These are phyloP conservation scores for Cryoendolithus antarcticus DNA, from an alignment of 2,329 filamentous ascomycete genomes.

Conservation along the genomic window DNA sequence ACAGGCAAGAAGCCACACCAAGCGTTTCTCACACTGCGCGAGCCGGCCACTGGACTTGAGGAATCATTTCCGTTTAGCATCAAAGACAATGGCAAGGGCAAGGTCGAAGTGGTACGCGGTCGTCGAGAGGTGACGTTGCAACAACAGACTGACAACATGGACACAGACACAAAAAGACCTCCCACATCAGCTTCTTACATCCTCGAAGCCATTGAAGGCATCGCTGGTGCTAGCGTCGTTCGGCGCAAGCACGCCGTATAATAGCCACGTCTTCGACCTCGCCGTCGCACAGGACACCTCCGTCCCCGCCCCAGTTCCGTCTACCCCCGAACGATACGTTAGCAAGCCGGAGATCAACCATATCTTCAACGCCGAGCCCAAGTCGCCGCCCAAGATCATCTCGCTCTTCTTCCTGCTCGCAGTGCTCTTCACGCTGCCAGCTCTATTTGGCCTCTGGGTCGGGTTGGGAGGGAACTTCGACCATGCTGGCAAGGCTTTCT, in stretches of 20 bases:
- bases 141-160: conserved; percentile 6
- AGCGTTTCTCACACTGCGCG: conserved; percentile 74
- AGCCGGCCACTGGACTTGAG: conserved; percentile 64
- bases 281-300: conserved; percentile 52
- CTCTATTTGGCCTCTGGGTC: conserved; percentile 62
- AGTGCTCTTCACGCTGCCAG: conserved; percentile 61
- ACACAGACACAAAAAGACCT: conserved; percentile 75
- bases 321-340: conserved; percentile 68
- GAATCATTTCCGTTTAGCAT: conserved; percentile 72
- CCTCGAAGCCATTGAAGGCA: conserved; percentile 59
- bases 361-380: conserved; percentile 69
- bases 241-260: conserved; percentile 56
- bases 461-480: conserved; percentile 69
- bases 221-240: conserved; percentile 78
- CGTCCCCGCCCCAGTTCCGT: conserved; percentile 45
- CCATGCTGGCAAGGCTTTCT: conserved; percentile 64
- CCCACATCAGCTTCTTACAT: conserved; percentile 64
- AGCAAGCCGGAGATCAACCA: conserved; percentile 79
- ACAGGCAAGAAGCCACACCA: conserved; percentile 81
- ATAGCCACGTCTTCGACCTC: conserved; percentile 61
- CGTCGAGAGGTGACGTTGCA: conserved; percentile 1
- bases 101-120: conserved; percentile 63
- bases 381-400: conserved; percentile 68
- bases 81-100: conserved; percentile 79
- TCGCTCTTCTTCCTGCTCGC: conserved; percentile 65